A percentile compares a stretch with the other conserved stretches of the same genome.
phyloP scores from a whole-genome alignment of 495 filamentous ascomycete species.

The Diplogelasinospora grovesii region DNA sequence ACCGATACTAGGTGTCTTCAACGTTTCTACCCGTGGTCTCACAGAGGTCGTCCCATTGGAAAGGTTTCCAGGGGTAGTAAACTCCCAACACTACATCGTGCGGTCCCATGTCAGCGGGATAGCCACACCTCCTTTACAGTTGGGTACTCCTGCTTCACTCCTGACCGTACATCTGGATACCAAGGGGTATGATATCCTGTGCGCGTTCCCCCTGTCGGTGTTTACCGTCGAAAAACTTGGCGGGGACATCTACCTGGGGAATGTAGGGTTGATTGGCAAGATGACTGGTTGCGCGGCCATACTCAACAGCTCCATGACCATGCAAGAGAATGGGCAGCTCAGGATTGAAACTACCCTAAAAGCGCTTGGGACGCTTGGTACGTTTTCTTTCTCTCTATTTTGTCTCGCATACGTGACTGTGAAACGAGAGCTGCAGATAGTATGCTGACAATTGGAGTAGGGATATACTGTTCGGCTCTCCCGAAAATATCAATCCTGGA shows the following conservation, averaged over 20 bases:
- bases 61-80: constrained; percentile 64
- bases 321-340: constrained; percentile 53
- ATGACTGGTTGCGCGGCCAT: constrained; percentile 86
- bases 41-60: constrained; percentile 61
- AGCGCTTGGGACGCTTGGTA: constrained; percentile 72
- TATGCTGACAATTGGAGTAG: constrained; percentile 27
- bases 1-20: constrained; percentile 78
- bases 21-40: constrained; percentile 51
- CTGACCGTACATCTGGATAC: constrained; percentile 55
- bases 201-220: constrained; percentile 56
- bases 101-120: constrained; percentile 64
- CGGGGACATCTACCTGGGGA: constrained; percentile 44
- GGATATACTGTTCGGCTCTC: constrained; percentile 66
- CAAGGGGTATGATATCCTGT: constrained; percentile 75
- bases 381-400: too few species aligned
- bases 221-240: constrained; percentile 45
- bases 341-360: constrained; percentile 63
- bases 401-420: neutral
- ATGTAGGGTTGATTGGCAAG: constrained; percentile 78
- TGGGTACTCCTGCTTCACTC: constrained; percentile 30
- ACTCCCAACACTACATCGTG: constrained; percentile 56
- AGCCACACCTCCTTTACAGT: constrained; percentile 45
- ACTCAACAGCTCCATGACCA: constrained; percentile 46
- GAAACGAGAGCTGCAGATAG: too few species aligned
- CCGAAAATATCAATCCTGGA: constrained; percentile 50